Evolutionary conservation across 164 flowering plant genomes (phyloP), one percentile per base, ranked within the genome.

Genomic region (Euptelea pleiosperma): DNA sequence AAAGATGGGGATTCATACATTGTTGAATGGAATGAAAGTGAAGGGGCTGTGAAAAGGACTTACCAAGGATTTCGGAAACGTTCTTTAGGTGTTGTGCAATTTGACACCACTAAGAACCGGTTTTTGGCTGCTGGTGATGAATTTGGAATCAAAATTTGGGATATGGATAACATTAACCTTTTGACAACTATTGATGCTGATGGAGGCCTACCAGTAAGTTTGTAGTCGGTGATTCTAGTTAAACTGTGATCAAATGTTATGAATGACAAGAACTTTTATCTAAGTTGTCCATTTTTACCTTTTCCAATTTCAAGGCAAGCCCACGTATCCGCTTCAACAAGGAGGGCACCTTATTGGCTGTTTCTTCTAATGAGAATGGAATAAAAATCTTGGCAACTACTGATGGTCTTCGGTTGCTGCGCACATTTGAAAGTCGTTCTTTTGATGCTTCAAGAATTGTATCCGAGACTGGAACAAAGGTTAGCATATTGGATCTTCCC

Each of bases 1-100:
- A 89, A 85, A 78, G 97, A 89, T 3, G 97, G 97, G 31, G 94
- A 87, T 8, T 85, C 95, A 19, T 73, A 67, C 71, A 80, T 90
- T 47, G 92, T 87, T 65, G 97, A 90, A 60, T 90, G 97, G 97
- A 83, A 90, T 73, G 97, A 90, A 73, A 90, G 91, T 75, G 95
- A 90, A 81, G 97, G 95, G 22, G 86, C 89, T 67, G 81, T 90
- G 26, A 85, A 82, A 58, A 79, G 92, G 63, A 78, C 85, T 10
- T 90, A 85, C 49, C 85, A 73, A 63, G 97, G 97, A 29, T 81
- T 90, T 22, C 72, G 14, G 18, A 40, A 40, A 37, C 75, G 70
- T 15, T 73, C 85, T 35, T 15, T 59, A 11, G 79, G 79, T 40
- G 75, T 74, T 39, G 76, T 80, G 46, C 83, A 82, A 39, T 87